Evolutionary conservation across 257 asterid species (phyloP).

Genomic region (Craterostigma plantagineum): DNA sequence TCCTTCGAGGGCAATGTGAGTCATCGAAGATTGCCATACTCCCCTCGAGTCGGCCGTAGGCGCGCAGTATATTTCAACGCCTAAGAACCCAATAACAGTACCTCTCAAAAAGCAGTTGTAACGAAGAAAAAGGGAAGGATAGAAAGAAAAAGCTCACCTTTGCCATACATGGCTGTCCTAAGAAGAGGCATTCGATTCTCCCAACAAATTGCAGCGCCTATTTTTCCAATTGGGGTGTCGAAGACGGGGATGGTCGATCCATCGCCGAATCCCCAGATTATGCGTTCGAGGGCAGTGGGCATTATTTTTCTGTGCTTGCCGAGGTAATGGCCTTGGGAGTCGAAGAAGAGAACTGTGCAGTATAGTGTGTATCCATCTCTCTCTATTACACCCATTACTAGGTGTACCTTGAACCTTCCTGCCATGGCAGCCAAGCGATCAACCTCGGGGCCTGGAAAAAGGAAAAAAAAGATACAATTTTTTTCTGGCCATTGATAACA

Average conservation of each 20-base stretch:
- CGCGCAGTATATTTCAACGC: constrained; percentile 85
- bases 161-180: constrained; percentile 88
- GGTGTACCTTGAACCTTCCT: constrained; percentile 68
- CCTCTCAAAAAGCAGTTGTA: background rate
- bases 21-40: constrained; percentile 95
- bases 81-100: constrained; percentile 12
- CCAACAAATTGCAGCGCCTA: constrained; percentile 98
- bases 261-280: constrained; percentile 96
- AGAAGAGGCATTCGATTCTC: constrained; percentile 94
- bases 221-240: constrained; percentile 81
- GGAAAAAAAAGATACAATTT: background rate
- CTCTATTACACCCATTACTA: constrained; percentile 87
- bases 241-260: constrained; percentile 92
- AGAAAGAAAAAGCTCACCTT: constrained; percentile 41
- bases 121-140: background rate
- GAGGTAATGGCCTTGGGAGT: constrained; percentile 62
- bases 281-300: constrained; percentile 87
- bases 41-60: constrained; percentile 92
- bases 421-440: constrained; percentile 94
- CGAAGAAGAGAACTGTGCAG: constrained; percentile 73
- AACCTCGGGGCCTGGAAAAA: constrained; percentile 70
- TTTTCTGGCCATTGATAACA: background rate
- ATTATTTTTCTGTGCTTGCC: constrained; percentile 91
- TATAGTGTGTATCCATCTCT: constrained; percentile 87
- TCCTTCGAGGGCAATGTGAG: constrained; percentile 91